Evolutionary conservation across 352 stramenopile species (phyloP), one percentile per base, ranked within the genome.

Genomic region (Phytophthora meadii): DNA sequence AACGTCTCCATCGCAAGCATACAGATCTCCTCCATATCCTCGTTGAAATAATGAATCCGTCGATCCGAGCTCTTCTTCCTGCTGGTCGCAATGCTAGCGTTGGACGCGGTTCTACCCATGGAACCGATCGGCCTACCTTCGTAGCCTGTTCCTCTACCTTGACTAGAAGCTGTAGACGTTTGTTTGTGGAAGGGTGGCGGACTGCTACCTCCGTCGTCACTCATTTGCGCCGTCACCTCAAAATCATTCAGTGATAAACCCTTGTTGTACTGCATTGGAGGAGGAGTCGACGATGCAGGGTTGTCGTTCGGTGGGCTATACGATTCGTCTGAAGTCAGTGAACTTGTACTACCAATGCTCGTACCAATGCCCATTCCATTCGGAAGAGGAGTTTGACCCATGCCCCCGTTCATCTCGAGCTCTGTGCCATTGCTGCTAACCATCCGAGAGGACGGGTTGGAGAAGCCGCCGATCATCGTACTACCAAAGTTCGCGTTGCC

Each of bases 21-120:
- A 47, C 88, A 96, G 47, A 96, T 94, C 67, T 96, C 87, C 30
- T 92, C 86, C 63, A 96, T 91, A 53, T 96, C 88, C 40, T 93
- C 87, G 62, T 96, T 96, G 66, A 96, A 92, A 64, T 91, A 96
- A 64, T 88, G 76, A 27, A 92, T 90, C 9, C 87, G 87, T 45
- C 81, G 81, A 24, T 68, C 57, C n/a, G 67, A 77, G 9, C 58
- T 72, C 51, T 81, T 79, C 68, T 84, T 72, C 49, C 70, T 62
- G 49, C 49, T 59, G 48, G 56, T 73, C 19, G 67, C 60, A 61
- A 69, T 74, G 44, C 68, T 71, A 36, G 70, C 70, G 57, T 72
- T 74, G 3, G 70, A 77, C 41, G 61, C 60, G 10, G 70, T 77
- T 62, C 70, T 74, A 58, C 66, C 67, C 57, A 76, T 73, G 25